Conservation (phyloP, 148 eudicot species). For the Rhododendron molle region DNA sequence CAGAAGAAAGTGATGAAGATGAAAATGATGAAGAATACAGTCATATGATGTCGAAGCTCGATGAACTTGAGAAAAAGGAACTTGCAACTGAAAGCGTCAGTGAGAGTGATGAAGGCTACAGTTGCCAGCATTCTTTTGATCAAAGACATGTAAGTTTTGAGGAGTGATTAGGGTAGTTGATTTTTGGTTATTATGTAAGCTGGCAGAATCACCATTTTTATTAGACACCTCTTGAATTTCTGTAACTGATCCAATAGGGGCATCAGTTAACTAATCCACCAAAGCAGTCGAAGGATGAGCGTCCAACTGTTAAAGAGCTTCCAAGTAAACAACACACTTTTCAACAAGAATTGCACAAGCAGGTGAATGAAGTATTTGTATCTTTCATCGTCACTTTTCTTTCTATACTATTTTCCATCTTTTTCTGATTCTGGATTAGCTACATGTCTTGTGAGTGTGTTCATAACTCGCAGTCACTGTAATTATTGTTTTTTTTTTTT, state of each 20-base stretch:
- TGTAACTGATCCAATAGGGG: slow-evolving; percentile 5
- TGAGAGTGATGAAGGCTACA: slow-evolving; percentile 28
- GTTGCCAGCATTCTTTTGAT: slow-evolving; percentile 10
- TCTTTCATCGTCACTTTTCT: slow-evolving; percentile 9
- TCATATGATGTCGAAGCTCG: slow-evolving; percentile 46
- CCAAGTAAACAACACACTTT: slow-evolving; percentile 3
- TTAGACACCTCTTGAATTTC: not conserved
- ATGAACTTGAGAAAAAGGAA: slow-evolving; percentile 75
- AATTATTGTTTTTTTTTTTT: not conserved
- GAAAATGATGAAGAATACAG: slow-evolving; percentile 38
- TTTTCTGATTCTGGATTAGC: not conserved
- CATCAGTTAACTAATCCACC: slow-evolving; percentile 1
- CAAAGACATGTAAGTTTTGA: slow-evolving; percentile 19
- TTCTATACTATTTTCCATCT: not conserved
- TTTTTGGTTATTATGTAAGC: not conserved
- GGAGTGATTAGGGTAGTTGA: slow-evolving; percentile 16
- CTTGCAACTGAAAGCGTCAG: slow-evolving; percentile 37
- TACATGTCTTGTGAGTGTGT: not conserved
- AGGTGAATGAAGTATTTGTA: slow-evolving; percentile 10
- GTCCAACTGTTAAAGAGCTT: slow-evolving; percentile 6
- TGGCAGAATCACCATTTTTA: not conserved
- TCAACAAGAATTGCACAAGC: slow-evolving; percentile 20
- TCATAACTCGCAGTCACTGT: not conserved
- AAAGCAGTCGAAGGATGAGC: slow-evolving; percentile 20
- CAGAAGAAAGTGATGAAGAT: slow-evolving; percentile 34